Base-by-base conservation (phyloP, 768 basidiomycete species). In the Phanerochaete sordida region DNA sequence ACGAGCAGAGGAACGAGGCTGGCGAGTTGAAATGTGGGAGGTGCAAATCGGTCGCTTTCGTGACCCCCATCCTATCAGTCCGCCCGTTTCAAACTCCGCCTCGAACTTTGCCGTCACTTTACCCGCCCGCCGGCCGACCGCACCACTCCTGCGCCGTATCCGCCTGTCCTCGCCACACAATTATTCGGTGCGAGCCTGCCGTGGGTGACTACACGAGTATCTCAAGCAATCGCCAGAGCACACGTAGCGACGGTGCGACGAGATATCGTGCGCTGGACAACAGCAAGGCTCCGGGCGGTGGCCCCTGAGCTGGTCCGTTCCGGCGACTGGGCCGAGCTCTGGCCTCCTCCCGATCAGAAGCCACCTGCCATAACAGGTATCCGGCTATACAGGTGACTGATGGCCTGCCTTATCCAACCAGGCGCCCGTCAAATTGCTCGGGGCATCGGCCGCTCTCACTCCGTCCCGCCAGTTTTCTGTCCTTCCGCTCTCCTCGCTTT, bases 1-100 rank as follows among this genome's bases (percentile, higher is more conserved):
- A 59, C 39, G 59, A 54, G 39, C 56, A 55, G 47, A 57, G 33
- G 63, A 63, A 62, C 60, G 65, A 64, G 68, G 66, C 67, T 57
- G 51, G 48, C 57, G 57, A 58, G 57, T 49, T 57, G 56, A 58
- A 48, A 48, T 58, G 47, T 24, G 56, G 57, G 48, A 49, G 33
- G 33, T 54, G 31, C 35, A 54, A 35, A 31, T 33, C 35, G 53
- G 9, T 39, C 53, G 53, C 53, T 54, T 54, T 54, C 24, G 53
- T 28, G 47, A 48, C 47, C 53, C 51, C 53, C 8, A 13, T 26
- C 35, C 53, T 54, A 39, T 54, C 33, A 37, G 33, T 37, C 53
- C n/a, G 31, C 1, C 2, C 9, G 47, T 7, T 54, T 54, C 53
- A 43, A 54, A 43, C 33, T 54, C 53, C 53, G 53, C 53, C 27